Evolutionary conservation across 148 eudicot species (phyloP), one percentile per base, ranked within the genome.

Genomic region (Vaccinium myrtillus): DNA sequence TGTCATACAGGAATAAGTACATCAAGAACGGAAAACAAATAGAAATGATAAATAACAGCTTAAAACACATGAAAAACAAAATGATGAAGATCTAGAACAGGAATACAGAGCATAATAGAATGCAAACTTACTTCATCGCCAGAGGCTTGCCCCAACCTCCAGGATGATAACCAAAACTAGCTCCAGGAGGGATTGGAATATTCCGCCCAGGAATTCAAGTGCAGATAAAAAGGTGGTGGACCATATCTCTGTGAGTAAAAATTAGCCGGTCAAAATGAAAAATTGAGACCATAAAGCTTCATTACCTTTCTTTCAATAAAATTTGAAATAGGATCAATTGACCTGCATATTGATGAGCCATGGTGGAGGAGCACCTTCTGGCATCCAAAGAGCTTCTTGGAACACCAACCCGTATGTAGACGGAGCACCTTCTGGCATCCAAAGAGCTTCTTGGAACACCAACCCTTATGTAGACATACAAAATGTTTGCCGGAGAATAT

Each of bases 341-440:
- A 95, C 99, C 99, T 97, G 99, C 99, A 95, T 97, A 88, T 97
- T 97, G 83, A 97, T 97, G 48, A 97, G 98, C 99, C 99, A 97
- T 58, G 99, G 98, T 79, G 99, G 99, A 88, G 99, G 98, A 87
- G 98, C 94, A 23, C 99, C 95, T 87, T 97, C 98, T 30, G 98
- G 95, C 99, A 97, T 97, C 46, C 99, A 98, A 88, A 95, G 96
- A 84, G 99, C 98, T 86, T 97, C 99, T 91, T 97, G 36, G 36
- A 32, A 32, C 2, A 32, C 36, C 36, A 32, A 32, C 36, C 36
- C 3, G 36, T 32, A 43, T 43, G 13, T 48, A 61, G 67, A 61
- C 1, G 99, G 98, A 87, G 98, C 94, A 23, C 99, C 96, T 87
- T 97, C 98, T 36, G 98, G 95, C 99, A 97, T 97, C 46, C 99